Evolutionary conservation across 2,329 filamentous ascomycete species (phyloP).

Genomic region (Fusarium temperatum): DNA sequence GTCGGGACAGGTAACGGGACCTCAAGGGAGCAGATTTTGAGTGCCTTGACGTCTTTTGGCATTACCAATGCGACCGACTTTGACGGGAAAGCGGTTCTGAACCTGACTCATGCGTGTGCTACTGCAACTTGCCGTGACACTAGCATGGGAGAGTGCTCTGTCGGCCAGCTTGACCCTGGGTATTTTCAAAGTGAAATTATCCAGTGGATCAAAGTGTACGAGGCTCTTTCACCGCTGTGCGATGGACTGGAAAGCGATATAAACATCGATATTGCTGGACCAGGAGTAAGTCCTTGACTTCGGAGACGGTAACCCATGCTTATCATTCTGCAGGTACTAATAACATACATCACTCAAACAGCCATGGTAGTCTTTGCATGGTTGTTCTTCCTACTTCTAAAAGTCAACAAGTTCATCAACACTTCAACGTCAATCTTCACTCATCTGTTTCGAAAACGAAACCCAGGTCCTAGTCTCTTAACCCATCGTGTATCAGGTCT

Average conservation of each 20-base stretch:
- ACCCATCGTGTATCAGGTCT: not conserved
- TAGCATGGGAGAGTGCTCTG: not conserved
- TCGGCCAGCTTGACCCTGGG: not conserved
- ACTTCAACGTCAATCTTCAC: not conserved
- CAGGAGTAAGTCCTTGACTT: not conserved
- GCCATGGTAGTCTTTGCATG: conserved; percentile 9
- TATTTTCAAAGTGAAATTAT: not conserved
- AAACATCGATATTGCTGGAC: conserved; percentile 17
- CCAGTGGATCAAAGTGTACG: not conserved
- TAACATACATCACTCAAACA: conserved; percentile 17
- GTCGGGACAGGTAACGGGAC: not conserved
- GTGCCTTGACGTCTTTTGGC: not conserved
- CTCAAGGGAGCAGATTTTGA: not conserved
- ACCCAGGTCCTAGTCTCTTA: fast-evolving
- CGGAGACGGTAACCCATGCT: fast-evolving
- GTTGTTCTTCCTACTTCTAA: not conserved
- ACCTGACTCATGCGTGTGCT: conserved; percentile 7
- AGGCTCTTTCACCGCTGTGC: not conserved
- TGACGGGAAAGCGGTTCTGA: not conserved
- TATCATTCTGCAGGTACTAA: not conserved
- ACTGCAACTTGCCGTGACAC: conserved; percentile 1
- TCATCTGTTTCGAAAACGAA: not conserved
- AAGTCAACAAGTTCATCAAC: not conserved
- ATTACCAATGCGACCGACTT: not conserved
- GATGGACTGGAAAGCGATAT: not conserved